Evolutionary conservation across 2,329 filamentous ascomycete species (phyloP).

Genomic region (Neonectria faginata): DNA sequence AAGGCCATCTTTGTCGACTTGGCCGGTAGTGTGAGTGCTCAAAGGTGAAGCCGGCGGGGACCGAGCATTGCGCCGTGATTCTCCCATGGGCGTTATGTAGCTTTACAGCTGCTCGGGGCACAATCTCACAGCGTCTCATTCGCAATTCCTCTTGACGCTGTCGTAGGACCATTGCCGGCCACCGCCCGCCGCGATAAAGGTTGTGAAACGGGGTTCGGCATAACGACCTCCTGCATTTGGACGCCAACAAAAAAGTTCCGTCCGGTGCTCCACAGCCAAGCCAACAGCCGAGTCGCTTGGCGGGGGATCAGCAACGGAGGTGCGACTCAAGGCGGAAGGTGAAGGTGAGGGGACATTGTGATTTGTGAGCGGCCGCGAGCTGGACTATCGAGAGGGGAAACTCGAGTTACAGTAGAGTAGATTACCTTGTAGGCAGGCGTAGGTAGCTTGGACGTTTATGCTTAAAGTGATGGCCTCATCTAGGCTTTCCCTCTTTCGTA

Average conservation of each 20-base stretch:
- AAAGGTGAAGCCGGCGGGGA: not conserved
- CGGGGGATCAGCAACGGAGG: not conserved
- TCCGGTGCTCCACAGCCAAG: slow-evolving; percentile 2
- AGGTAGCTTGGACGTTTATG: no score
- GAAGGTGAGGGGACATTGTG: not conserved
- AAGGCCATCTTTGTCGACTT: slow-evolving; percentile 23
- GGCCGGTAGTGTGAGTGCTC: not conserved
- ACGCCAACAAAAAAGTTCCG: not conserved
- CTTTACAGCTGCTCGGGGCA: not conserved
- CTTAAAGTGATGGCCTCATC: no score
- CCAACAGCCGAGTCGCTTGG: slow-evolving; percentile 2
- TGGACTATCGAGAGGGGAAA: not conserved
- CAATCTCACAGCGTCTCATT: not conserved
- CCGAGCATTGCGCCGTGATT: not conserved
- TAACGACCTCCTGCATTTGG: slow-evolving; percentile 6
- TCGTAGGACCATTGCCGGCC: not conserved
- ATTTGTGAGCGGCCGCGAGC: not conserved
- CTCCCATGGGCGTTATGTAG: not conserved
- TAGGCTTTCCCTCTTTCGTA: no score
- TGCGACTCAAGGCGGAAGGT: slow-evolving; percentile 4
- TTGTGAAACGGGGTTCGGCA: not conserved
- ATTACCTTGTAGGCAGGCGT: no score
- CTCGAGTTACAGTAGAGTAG: no score
- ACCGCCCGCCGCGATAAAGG: not conserved
- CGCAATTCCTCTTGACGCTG: no score